phyloP scores from a whole-genome alignment of 2,329 filamentous ascomycete species.

The Aspergillus costaricaensis region DNA sequence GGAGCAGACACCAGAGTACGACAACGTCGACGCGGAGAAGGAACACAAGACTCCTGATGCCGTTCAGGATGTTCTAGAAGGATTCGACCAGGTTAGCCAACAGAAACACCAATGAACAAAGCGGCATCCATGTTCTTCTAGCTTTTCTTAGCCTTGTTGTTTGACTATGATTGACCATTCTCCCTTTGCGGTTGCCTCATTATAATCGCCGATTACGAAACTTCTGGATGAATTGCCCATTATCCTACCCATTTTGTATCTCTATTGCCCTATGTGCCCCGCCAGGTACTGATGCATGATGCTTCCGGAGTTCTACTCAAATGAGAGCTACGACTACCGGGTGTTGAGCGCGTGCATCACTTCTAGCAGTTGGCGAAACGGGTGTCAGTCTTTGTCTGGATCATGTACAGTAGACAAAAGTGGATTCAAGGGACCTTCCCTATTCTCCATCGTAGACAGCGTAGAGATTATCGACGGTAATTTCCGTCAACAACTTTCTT shows the following conservation, averaged over 20 bases:
- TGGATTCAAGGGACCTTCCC: neutral
- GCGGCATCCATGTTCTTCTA: neutral
- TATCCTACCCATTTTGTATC: constrained; percentile 2
- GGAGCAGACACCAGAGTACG: constrained; percentile 30
- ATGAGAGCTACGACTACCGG: neutral
- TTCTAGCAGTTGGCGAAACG: neutral
- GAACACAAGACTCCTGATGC: constrained; percentile 33
- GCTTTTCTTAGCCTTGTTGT: constrained; percentile 8
- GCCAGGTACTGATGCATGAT: neutral
- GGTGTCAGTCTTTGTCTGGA: constrained; percentile 4
- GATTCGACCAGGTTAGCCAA: constrained; percentile 49
- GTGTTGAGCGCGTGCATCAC: neutral
- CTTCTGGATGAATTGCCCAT: constrained; percentile 4
- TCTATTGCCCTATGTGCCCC: neutral
- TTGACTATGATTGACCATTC: neutral
- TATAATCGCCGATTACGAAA: constrained; percentile 10
- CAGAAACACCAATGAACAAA: constrained; percentile 29
- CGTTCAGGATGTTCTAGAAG: constrained; percentile 51
- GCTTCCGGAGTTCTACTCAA: neutral
- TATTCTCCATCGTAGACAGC: neutral
- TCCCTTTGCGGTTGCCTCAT: constrained; percentile 7
- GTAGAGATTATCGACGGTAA: neutral
- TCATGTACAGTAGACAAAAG: constrained; percentile 22
- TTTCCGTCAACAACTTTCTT: too few species aligned
- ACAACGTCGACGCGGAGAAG: constrained; percentile 16